These are phyloP conservation scores for Alternaria rosae DNA, from an alignment of 2,329 filamentous ascomycete species.

Conservation along the genomic window DNA sequence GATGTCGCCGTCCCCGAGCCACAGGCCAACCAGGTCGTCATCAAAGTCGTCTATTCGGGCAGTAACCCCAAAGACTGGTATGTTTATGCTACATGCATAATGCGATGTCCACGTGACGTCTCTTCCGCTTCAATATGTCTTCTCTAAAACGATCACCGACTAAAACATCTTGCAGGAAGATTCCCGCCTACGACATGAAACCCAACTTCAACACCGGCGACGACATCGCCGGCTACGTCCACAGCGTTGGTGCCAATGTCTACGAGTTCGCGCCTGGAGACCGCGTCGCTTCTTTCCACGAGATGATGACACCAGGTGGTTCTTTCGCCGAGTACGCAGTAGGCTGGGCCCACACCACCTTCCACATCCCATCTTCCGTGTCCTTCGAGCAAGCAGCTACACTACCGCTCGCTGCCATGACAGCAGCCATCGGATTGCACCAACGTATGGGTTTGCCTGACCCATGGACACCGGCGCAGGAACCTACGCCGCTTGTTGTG, in stretches of 20 bases:
- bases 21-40: slow-evolving; percentile 45
- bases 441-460: slow-evolving; percentile 51
- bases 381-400: slow-evolving; percentile 61
- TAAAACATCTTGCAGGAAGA: slow-evolving; percentile 30
- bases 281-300: slow-evolving; percentile 64
- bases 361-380: slow-evolving; percentile 59
- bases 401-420: slow-evolving; percentile 56
- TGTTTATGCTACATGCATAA: no score
- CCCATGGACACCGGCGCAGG: slow-evolving; percentile 47
- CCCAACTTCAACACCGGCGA: slow-evolving; percentile 58
- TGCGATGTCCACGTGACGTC: no score
- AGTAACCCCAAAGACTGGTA: slow-evolving; percentile 60
- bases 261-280: slow-evolving; percentile 66
- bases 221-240: slow-evolving; percentile 64
- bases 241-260: slow-evolving; percentile 63
- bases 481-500: slow-evolving; percentile 46
- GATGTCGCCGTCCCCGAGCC: slow-evolving; percentile 45
- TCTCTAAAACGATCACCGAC: not conserved
- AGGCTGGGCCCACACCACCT: slow-evolving; percentile 63
- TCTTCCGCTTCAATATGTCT: not conserved
- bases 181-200: slow-evolving; percentile 22
- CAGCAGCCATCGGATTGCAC: slow-evolving; percentile 56
- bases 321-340: slow-evolving; percentile 69
- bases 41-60: slow-evolving; percentile 50
- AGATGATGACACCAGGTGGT: slow-evolving; percentile 61